Evolutionary conservation across 352 stramenopile species (phyloP).

Genomic region (Thraustotheca clavata): DNA sequence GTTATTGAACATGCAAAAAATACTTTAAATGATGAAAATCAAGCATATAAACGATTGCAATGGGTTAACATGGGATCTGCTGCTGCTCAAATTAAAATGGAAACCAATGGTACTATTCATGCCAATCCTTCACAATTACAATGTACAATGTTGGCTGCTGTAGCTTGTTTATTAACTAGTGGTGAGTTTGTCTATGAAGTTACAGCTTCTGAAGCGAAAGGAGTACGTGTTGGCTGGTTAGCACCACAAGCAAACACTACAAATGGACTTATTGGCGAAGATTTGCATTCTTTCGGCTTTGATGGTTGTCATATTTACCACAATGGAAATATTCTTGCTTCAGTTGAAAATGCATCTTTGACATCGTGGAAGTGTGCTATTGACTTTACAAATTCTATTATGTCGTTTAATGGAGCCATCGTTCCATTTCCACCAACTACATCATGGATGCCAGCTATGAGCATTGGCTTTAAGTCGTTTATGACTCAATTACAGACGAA

Average conservation of each 20-base stretch:
- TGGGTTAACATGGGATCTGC: not conserved
- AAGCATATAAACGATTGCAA: not conserved
- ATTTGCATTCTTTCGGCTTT: constrained; percentile 9
- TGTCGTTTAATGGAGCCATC: not conserved
- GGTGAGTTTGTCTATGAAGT: not conserved
- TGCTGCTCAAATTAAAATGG: not conserved
- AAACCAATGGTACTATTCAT: not conserved
- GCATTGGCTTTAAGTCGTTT: not conserved
- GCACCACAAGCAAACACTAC: not conserved
- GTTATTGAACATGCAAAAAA: not conserved
- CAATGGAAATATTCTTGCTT: not conserved
- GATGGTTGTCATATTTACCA: not conserved
- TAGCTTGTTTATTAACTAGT: not conserved
- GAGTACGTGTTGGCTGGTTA: constrained; percentile 12
- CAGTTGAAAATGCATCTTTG: not conserved
- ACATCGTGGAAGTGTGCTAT: not conserved
- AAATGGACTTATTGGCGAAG: not conserved
- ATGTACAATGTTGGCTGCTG: not conserved
- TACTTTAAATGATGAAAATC: not conserved
- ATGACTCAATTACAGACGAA: not conserved
- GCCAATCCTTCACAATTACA: not conserved
- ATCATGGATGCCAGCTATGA: not conserved
- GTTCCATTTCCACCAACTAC: not conserved
- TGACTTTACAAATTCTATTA: not conserved
- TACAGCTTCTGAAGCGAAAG: not conserved